Evolutionary conservation across 129 eudicot genomes (phyloP).

Genomic region (Helichrysum umbraculigerum): DNA sequence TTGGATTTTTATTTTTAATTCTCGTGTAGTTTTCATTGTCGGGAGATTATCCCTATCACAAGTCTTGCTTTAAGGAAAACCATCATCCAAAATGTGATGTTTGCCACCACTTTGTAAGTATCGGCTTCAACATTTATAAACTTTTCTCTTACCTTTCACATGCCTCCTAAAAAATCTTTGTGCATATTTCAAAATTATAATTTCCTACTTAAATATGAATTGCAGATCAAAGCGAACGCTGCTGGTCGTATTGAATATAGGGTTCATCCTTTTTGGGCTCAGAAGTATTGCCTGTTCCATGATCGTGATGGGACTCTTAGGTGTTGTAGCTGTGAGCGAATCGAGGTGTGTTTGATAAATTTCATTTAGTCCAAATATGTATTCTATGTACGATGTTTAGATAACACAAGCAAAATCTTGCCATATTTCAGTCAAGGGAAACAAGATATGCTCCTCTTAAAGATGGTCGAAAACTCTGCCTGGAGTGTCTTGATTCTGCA

Average conservation of each 20-base stretch:
- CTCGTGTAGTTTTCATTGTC: no score
- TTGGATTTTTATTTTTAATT: no score
- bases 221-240: no score
- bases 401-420: neutral
- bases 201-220: no score
- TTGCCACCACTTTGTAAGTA: no score
- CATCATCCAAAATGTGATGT: no score
- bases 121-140: no score
- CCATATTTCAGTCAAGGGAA: conserved; percentile 51
- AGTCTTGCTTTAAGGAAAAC: no score
- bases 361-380: neutral
- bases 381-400: neutral
- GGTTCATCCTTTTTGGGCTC: conserved; percentile 90
- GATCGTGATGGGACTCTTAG: conserved; percentile 83
- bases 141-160: no score
- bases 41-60: no score
- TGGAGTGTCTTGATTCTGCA: conserved; percentile 82
- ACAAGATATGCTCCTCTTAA: conserved; percentile 62
- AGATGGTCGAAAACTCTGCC: conserved; percentile 82
- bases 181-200: no score
- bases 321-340: conserved; percentile 87
- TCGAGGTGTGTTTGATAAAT: conserved; percentile 55
- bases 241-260: conserved; percentile 45
- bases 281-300: conserved; percentile 71
- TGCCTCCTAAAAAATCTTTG: no score